phyloP scores from a whole-genome alignment of 495 filamentous ascomycete genomes.

The Aspergillus mulundensis region DNA sequence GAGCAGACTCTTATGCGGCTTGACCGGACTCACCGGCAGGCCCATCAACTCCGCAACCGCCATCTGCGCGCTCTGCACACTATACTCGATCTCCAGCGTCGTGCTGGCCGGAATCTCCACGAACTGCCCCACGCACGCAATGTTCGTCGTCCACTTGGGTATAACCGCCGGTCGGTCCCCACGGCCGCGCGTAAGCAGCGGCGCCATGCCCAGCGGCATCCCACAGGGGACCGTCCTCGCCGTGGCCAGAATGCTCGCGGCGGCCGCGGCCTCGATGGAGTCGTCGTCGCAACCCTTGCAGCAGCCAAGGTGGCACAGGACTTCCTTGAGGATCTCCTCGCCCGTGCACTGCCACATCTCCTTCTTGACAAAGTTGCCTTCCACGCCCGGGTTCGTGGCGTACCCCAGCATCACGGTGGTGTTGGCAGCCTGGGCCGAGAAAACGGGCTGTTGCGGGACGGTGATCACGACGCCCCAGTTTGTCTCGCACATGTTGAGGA shows the following conservation, averaged over 20 bases:
- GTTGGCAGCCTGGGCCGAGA: slow-evolving; percentile 26
- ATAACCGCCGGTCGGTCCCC: slow-evolving; percentile 34
- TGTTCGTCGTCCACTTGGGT: slow-evolving; percentile 24
- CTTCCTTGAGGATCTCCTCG: slow-evolving; percentile 34
- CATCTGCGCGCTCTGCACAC: slow-evolving; percentile 37
- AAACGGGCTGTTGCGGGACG: slow-evolving; percentile 37
- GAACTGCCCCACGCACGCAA: slow-evolving; percentile 41
- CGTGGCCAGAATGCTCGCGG: slow-evolving; percentile 14
- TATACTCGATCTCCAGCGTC: slow-evolving; percentile 39
- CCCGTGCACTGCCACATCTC: slow-evolving; percentile 36
- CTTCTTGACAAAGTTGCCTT: slow-evolving; percentile 36
- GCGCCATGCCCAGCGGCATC: slow-evolving; percentile 34
- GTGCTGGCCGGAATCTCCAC: slow-evolving; percentile 38
- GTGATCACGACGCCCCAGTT: slow-evolving; percentile 35
- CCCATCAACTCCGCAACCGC: slow-evolving; percentile 30
- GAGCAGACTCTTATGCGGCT: slow-evolving; percentile 12
- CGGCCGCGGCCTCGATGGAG: no score
- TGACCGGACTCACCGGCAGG: slow-evolving; percentile 7
- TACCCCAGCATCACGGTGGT: slow-evolving; percentile 36
- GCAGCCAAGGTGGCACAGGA: slow-evolving; percentile 30
- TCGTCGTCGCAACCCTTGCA: no score
- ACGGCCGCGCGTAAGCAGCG: slow-evolving; percentile 27
- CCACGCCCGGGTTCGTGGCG: slow-evolving; percentile 22
- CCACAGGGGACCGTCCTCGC: slow-evolving; percentile 26
- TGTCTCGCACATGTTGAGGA: slow-evolving; percentile 33